phyloP scores from a whole-genome alignment of 805 yeast genomes.

The Yamadazyma phyllophila region DNA sequence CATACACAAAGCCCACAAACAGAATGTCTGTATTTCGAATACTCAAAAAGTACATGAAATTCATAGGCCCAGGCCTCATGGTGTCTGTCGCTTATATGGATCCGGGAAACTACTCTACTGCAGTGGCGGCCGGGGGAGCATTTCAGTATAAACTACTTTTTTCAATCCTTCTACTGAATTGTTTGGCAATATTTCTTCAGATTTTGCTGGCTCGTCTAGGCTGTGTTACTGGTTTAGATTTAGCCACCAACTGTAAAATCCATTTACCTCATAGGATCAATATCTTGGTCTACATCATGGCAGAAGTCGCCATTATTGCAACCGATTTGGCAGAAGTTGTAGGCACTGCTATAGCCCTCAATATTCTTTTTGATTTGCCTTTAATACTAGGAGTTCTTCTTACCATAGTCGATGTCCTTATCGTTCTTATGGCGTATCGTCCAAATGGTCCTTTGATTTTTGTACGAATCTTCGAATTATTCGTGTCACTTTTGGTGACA shows the following conservation, averaged over 20 bases:
- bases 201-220: slow-evolving; percentile 82
- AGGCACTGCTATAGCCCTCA: slow-evolving; percentile 85
- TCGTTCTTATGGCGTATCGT: slow-evolving; percentile 74
- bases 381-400: slow-evolving; percentile 70
- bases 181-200: slow-evolving; percentile 82
- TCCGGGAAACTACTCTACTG: slow-evolving; percentile 91
- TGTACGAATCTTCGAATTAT: slow-evolving; percentile 72
- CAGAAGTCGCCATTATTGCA: slow-evolving; percentile 86
- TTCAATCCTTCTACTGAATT: slow-evolving; percentile 70
- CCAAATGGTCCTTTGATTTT: slow-evolving; percentile 72
- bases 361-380: slow-evolving; percentile 74
- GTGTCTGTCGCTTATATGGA: slow-evolving; percentile 91
- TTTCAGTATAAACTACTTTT: slow-evolving; percentile 72
- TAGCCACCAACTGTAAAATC: slow-evolving; percentile 78
- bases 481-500: slow-evolving; percentile 68
- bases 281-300: slow-evolving; percentile 58
- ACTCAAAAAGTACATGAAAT: slow-evolving; percentile 24
- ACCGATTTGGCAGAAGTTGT: slow-evolving; percentile 94
- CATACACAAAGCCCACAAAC: neutral
- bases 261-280: slow-evolving; percentile 70
- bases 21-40: slow-evolving; percentile 2
- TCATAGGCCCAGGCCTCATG: slow-evolving; percentile 86
- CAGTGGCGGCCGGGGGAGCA: slow-evolving; percentile 84
- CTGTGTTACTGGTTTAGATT: slow-evolving; percentile 83
- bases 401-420: slow-evolving; percentile 78